A percentile compares a stretch with the other conserved stretches of the same genome.
These are phyloP conservation scores for Eucalyptus caleyi DNA, from an alignment of 345 rosid species.

Conservation along the genomic window DNA sequence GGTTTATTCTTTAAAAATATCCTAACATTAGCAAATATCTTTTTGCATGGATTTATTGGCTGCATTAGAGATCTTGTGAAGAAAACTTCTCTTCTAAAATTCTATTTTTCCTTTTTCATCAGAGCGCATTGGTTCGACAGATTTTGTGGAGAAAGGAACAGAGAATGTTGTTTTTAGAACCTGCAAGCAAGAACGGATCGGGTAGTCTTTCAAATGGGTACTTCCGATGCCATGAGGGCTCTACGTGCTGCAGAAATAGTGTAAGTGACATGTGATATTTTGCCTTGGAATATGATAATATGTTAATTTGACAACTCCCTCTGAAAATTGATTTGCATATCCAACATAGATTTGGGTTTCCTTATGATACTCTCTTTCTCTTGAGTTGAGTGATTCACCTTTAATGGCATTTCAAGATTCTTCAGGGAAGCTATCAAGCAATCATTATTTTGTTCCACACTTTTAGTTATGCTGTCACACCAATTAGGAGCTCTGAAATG, in stretches of 20 bases:
- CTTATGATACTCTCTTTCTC: not conserved
- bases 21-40: not conserved
- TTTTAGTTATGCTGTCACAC: not conserved
- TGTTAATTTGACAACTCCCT: not conserved
- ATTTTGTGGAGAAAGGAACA: constrained; percentile 88
- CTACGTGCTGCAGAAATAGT: constrained; percentile 71
- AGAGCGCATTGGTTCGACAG: constrained; percentile 50
- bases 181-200: constrained; percentile 48
- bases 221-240: constrained; percentile 93
- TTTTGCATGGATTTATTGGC: not conserved
- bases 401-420: not conserved
- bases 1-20: too few relatives aligned
- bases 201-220: constrained; percentile 86
- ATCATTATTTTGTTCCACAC: not conserved
- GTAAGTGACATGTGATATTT: constrained; percentile 15
- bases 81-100: not conserved
- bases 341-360: not conserved
- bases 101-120: not conserved
- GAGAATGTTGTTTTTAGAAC: constrained; percentile 73
- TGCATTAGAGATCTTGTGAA: not conserved
- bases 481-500: not conserved
- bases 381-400: not conserved
- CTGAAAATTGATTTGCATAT: not conserved
- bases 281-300: not conserved
- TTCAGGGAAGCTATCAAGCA: not conserved